Percentiles rank a stretch among this genome's conserved stretches.
These are phyloP conservation scores for Rhizophora mangle DNA, from an alignment of 345 rosid genomes.

Conservation along the genomic window DNA sequence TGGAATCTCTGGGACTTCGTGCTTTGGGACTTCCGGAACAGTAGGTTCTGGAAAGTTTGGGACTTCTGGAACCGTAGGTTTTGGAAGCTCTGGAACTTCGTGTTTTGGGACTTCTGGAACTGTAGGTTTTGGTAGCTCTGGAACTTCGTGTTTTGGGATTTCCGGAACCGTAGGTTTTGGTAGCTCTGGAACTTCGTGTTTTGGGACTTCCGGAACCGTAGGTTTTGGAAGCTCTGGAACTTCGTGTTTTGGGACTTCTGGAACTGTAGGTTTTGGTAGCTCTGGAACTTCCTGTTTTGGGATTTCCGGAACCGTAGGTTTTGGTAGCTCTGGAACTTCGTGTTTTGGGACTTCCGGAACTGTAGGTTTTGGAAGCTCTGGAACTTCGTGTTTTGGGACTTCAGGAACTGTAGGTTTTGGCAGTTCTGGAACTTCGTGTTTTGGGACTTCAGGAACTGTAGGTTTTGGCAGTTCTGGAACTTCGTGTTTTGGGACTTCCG, in stretches of 20 bases:
- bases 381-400: neutral
- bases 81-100: neutral
- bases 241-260: neutral
- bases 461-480: neutral
- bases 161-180: neutral
- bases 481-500: neutral
- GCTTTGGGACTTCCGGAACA: constrained; percentile 1
- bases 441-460: neutral
- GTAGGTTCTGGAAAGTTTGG: neutral
- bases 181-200: neutral
- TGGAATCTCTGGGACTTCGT: neutral
- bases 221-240: neutral
- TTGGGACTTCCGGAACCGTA: neutral
- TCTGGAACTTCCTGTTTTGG: neutral
- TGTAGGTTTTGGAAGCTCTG: neutral
- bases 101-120: too few relatives aligned
- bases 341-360: neutral
- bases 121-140: constrained; percentile 8
- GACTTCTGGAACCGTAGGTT: constrained; percentile 4
- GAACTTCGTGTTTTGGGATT: constrained; percentile 7
- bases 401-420: neutral
- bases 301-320: neutral
- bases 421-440: neutral
- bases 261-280: neutral
- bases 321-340: neutral